Percentiles rank a stretch among this genome's conserved stretches.
phyloP scores from a whole-genome alignment of 1,284 basidiomycete genomes.

The Stygiomarasmius scandens region DNA sequence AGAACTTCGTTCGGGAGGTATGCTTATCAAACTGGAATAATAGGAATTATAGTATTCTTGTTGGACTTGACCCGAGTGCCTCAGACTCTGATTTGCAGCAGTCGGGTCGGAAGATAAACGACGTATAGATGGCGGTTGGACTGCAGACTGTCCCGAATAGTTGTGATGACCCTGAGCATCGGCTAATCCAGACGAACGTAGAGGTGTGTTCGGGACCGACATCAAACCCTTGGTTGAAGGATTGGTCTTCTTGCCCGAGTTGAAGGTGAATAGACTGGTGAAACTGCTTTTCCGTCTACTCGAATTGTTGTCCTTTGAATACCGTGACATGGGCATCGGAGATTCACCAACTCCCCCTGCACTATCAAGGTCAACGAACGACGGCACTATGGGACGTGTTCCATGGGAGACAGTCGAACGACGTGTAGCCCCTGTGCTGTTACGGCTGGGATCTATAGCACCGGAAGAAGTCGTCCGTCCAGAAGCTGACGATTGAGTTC shows the following conservation, averaged over 20 bases:
- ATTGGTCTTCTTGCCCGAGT: conserved; percentile 30
- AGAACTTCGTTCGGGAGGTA: conserved; percentile 17
- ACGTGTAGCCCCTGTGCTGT: conserved; percentile 27
- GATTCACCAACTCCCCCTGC: conserved; percentile 63
- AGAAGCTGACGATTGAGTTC: conserved; percentile 36
- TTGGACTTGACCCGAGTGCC: conserved; percentile 16
- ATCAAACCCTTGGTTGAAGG: conserved; percentile 19
- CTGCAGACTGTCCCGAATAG: no score
- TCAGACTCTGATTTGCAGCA: conserved; percentile 4
- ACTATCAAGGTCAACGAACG: conserved; percentile 44
- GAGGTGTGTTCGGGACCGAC: conserved; percentile 9
- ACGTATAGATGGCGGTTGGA: background rate
- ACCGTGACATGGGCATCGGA: conserved; percentile 42
- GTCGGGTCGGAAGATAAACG: conserved; percentile 8
- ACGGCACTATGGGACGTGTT: conserved; percentile 33
- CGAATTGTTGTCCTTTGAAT: conserved; percentile 25
- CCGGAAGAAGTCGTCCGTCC: conserved; percentile 35
- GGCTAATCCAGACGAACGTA: background rate
- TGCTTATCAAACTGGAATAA: conserved; percentile 23
- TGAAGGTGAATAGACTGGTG: conserved; percentile 51
- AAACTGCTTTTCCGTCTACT: conserved; percentile 47
- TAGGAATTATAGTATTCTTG: conserved; percentile 47
- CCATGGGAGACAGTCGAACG: conserved; percentile 33
- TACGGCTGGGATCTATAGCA: conserved; percentile 31
- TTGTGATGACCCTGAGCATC: background rate